Base-by-base conservation (phyloP, 2,329 filamentous ascomycete species). In the Phaeoacremonium minimum region DNA sequence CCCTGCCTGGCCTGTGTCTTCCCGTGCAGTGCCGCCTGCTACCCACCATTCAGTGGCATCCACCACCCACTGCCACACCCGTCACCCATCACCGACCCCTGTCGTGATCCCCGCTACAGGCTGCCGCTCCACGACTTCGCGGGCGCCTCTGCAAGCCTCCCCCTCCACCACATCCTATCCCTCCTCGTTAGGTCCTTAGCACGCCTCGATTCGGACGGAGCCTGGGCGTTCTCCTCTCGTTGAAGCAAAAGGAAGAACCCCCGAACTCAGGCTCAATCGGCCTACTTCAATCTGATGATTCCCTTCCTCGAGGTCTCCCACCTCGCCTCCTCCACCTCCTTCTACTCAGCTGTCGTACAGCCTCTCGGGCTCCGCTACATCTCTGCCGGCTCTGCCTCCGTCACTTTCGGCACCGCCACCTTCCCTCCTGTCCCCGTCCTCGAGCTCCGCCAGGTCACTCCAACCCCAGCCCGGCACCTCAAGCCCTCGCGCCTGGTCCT, bases 281-380 rank as follows among this genome's bases (percentile, higher is more conserved):
- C n/a, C n/a, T 36, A 33, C 32, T 40, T 44, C 40, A 41, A 57
- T 36, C 55, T 57, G 46, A 65, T 66, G 57, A 53, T 72, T 44
- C 73, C 76, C 33, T 68, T 69, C 45, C 53, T 80, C 46, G 69
- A 77, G 54, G 88, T 95, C 53, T 82, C 80, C 42, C 82, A 90
- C 59, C 77, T 95, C 36, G 78, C 87, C 37, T 79, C 82, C 22
- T 85, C 88, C 4, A 80, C 84, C 33, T 93, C 87, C 7, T 95
- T 94, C 67, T 95, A 88, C 61, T 77, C 89, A 15, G 77, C 85
- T 44, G 73, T 88, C 46, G 73, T 87, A 7, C 86, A 91, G 49
- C 84, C 87, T 4, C 72, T 95, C 15, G 85, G 85, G 26, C 80
- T 94, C 43, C 75, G 75, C 42, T 94, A 81, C 56, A 73, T 87